Evolutionary conservation across 2,329 filamentous ascomycete species (phyloP).

Genomic region (Cladosporium oxysporum): DNA sequence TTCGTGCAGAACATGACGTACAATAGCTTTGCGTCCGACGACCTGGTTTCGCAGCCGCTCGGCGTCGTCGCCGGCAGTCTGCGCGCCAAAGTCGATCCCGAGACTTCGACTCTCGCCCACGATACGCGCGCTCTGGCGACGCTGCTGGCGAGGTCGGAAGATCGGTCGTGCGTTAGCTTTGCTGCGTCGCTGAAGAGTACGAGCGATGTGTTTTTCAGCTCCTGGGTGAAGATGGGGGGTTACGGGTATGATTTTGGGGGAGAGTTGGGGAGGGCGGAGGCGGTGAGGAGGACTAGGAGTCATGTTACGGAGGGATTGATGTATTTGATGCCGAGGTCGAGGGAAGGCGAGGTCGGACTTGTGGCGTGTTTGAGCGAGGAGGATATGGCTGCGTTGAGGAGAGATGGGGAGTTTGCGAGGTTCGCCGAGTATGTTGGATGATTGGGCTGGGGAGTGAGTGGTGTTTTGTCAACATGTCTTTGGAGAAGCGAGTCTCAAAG

Average conservation of each 20-base stretch:
- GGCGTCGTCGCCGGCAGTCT: slow-evolving; percentile 42
- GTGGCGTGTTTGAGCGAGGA: slow-evolving; percentile 50
- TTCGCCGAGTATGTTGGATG: slow-evolving; percentile 2
- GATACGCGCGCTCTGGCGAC: slow-evolving; percentile 47
- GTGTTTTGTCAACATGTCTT: too few species aligned
- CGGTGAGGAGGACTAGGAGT: slow-evolving; percentile 53
- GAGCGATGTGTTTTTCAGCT: slow-evolving; percentile 55
- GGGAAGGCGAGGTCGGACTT: slow-evolving; percentile 48
- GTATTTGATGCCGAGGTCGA: slow-evolving; percentile 52
- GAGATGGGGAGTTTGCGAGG: slow-evolving; percentile 45
- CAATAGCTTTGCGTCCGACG: slow-evolving; percentile 34
- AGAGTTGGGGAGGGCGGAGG: slow-evolving; percentile 49
- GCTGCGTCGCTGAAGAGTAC: slow-evolving; percentile 41
- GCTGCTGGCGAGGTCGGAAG: slow-evolving; percentile 33
- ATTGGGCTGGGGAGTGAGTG: slow-evolving; percentile 29
- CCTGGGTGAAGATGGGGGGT: slow-evolving; percentile 53
- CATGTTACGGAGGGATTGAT: slow-evolving; percentile 49
- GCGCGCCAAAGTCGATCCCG: slow-evolving; percentile 43
- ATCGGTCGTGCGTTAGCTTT: slow-evolving; percentile 30
- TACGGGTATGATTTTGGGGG: slow-evolving; percentile 52
- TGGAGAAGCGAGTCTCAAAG: neutral
- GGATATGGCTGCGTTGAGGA: slow-evolving; percentile 49
- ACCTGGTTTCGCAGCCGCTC: slow-evolving; percentile 35
- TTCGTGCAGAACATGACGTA: slow-evolving; percentile 52
- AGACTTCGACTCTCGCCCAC: slow-evolving; percentile 39